These are phyloP conservation scores for Nannizziopsis arthrosporioides DNA, from an alignment of 2,329 filamentous ascomycete species.

Conservation along the genomic window DNA sequence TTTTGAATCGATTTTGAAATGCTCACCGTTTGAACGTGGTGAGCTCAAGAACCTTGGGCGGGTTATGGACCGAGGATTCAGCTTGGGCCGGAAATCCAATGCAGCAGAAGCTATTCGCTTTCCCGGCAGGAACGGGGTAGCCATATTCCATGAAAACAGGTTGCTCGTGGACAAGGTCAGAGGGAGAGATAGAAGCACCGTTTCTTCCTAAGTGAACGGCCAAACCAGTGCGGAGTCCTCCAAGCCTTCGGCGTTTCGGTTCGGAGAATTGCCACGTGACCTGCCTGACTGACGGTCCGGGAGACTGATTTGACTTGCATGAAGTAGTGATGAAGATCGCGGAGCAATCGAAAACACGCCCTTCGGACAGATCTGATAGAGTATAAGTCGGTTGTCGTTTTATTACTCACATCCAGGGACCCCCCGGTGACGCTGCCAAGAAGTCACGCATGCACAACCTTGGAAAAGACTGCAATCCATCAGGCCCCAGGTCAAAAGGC, in stretches of 20 bases:
- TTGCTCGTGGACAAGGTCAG: too few species aligned
- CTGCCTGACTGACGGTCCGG: neutral
- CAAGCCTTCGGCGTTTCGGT: neutral
- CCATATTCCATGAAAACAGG: neutral
- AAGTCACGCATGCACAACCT: neutral
- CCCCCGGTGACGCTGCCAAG: neutral
- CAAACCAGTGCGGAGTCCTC: too few species aligned
- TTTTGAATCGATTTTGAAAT: conserved; percentile 37
- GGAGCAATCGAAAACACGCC: too few species aligned
- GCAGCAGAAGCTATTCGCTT: conserved; percentile 8
- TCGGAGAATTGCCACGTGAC: neutral
- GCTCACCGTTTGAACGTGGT: neutral
- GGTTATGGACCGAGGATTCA: neutral
- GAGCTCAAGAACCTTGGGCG: conserved; percentile 12
- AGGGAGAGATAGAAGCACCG: too few species aligned
- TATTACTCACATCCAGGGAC: neutral
- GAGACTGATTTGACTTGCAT: too few species aligned
- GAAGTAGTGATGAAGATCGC: too few species aligned
- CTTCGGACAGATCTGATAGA: too few species aligned
- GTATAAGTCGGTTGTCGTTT: too few species aligned
- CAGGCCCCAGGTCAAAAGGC: neutral
- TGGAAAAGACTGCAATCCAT: neutral
- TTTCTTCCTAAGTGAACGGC: too few species aligned
- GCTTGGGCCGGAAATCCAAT: neutral
- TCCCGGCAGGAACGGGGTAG: neutral